phyloP scores from a whole-genome alignment of 495 filamentous ascomycete genomes.

The Lophium mytilinum region DNA sequence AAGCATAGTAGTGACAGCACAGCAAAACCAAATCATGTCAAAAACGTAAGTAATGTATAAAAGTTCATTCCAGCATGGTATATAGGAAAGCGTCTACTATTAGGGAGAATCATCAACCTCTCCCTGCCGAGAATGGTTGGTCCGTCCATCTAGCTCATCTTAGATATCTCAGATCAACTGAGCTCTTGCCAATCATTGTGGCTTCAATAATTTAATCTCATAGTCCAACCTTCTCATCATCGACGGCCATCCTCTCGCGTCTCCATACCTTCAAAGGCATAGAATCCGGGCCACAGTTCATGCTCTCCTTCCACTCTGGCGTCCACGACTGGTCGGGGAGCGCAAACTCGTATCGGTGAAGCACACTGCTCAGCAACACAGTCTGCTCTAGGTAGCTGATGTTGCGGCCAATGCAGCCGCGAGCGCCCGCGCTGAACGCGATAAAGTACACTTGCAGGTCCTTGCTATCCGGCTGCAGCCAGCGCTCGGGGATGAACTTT shows the following conservation, averaged over 20 bases:
- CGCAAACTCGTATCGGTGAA: slow-evolving; percentile 32
- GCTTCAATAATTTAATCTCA: too few species aligned
- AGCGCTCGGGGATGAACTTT: slow-evolving; percentile 26
- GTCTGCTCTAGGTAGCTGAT: slow-evolving; percentile 40
- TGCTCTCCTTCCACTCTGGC: slow-evolving; percentile 34
- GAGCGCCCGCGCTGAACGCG: slow-evolving; percentile 36
- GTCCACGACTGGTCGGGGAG: slow-evolving; percentile 36
- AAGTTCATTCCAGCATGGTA: too few species aligned
- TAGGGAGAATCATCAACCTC: too few species aligned
- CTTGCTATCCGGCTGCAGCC: slow-evolving; percentile 28
- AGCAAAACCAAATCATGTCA: too few species aligned
- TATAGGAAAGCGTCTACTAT: too few species aligned
- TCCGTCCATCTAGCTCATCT: too few species aligned
- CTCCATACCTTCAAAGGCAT: slow-evolving; percentile 43
- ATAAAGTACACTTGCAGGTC: slow-evolving; percentile 38
- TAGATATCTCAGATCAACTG: too few species aligned
- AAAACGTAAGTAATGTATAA: too few species aligned
- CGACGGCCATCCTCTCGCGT: neutral
- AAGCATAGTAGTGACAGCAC: too few species aligned
- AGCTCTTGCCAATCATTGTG: too few species aligned
- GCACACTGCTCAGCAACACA: slow-evolving; percentile 18
- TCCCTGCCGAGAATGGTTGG: too few species aligned
- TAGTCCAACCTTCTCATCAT: too few species aligned
- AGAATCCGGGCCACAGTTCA: slow-evolving; percentile 35
- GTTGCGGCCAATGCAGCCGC: slow-evolving; percentile 40